Evolutionary conservation across 352 stramenopile species (phyloP).

Genomic region (Lagenidium giganteum): DNA sequence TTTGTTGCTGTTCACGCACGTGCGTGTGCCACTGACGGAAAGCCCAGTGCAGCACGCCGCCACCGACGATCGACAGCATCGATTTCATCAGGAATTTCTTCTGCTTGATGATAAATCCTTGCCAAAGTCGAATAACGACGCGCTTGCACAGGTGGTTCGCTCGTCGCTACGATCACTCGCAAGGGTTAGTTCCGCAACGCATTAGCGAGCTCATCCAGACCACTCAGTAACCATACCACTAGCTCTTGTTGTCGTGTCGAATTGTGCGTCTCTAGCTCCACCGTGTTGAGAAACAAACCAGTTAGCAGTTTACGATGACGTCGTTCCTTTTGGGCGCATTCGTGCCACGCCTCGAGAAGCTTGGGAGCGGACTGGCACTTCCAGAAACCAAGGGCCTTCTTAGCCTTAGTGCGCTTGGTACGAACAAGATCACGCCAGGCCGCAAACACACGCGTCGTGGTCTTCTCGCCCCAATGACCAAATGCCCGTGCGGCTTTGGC

Average conservation of each 20-base stretch:
- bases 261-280: slow-evolving; percentile 65
- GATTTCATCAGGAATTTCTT: slow-evolving; percentile 69
- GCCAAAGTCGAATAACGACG: slow-evolving; percentile 46
- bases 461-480: slow-evolving; percentile 55
- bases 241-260: slow-evolving; percentile 45
- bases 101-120: slow-evolving; percentile 41
- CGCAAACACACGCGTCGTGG: slow-evolving; percentile 32
- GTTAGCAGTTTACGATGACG: slow-evolving; percentile 28
- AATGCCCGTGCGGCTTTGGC: slow-evolving; percentile 43
- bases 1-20: slow-evolving; percentile 21
- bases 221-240: slow-evolving; percentile 23
- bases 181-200: background rate
- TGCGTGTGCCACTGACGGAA: slow-evolving; percentile 67
- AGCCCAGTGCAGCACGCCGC: slow-evolving; percentile 49
- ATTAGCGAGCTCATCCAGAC: background rate
- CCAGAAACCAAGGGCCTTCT: slow-evolving; percentile 64
- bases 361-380: slow-evolving; percentile 58
- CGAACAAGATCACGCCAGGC: slow-evolving; percentile 37
- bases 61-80: slow-evolving; percentile 60
- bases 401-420: slow-evolving; percentile 34
- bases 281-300: slow-evolving; percentile 58
- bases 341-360: slow-evolving; percentile 46
- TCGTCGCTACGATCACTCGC: slow-evolving; percentile 17
- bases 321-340: slow-evolving; percentile 21
- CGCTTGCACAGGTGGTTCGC: slow-evolving; percentile 41